phyloP scores from a whole-genome alignment of 306 rosid genomes.

The Fagus crenata region DNA sequence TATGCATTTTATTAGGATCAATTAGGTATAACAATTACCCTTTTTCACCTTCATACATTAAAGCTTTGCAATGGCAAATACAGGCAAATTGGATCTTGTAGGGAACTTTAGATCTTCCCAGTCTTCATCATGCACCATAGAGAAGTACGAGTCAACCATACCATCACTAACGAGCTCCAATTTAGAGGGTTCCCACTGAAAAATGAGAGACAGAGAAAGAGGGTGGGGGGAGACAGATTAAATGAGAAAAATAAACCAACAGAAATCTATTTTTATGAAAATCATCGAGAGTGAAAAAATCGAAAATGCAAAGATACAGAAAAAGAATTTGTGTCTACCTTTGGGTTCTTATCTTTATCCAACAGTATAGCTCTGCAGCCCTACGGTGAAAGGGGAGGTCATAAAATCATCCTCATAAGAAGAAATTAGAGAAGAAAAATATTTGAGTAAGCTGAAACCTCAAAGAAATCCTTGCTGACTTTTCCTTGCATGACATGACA shows the following conservation, averaged over 20 bases:
- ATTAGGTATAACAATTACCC: neutral
- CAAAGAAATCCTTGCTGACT: slow-evolving; percentile 80
- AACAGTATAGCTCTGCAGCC: slow-evolving; percentile 90
- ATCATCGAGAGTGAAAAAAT: neutral
- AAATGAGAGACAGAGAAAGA: neutral
- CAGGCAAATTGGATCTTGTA: slow-evolving; percentile 64
- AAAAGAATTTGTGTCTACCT: slow-evolving; percentile 44
- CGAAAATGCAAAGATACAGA: neutral
- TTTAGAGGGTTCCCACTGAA: slow-evolving; percentile 66
- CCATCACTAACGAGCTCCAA: slow-evolving; percentile 54
- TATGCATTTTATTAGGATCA: neutral
- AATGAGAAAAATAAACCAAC: slow-evolving; percentile 12
- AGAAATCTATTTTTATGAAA: neutral
- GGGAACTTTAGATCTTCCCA: slow-evolving; percentile 83
- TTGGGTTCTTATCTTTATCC: slow-evolving; percentile 87
- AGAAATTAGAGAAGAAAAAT: slow-evolving; percentile 13
- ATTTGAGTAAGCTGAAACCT: slow-evolving; percentile 44
- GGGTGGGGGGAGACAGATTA: slow-evolving; percentile 5
- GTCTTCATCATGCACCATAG: slow-evolving; percentile 53
- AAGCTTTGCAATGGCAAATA: slow-evolving; percentile 70
- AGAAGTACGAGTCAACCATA: slow-evolving; percentile 30
- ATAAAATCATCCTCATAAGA: slow-evolving; percentile 17
- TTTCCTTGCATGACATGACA: slow-evolving; percentile 67
- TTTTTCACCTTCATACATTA: slow-evolving; percentile 18
- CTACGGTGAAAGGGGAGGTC: slow-evolving; percentile 44